Evolutionary conservation across 441 rosid genomes (phyloP), one percentile per base, ranked within the genome.

Genomic region (Dalechampia spathulata): DNA sequence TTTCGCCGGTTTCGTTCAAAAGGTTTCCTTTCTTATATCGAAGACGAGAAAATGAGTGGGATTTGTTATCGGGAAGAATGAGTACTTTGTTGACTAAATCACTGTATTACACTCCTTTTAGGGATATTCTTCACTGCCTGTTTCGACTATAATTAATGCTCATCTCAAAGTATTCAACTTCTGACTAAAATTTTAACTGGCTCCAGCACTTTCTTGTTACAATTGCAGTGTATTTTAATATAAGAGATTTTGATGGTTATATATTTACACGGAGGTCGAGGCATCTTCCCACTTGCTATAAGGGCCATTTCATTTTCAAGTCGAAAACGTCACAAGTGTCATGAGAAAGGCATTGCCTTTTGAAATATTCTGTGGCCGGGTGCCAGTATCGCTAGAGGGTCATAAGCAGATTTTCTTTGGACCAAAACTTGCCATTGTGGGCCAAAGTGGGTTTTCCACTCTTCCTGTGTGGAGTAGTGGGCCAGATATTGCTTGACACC

Each of bases 401-500:
- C 99, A 62, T 86, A 85, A 42, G 72, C 67, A 36, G 83, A 67
- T 71, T 92, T 92, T 72, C 96, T 86, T 63, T 75, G 78, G 58
- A 67, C 80, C 56, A 92, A 80, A 51, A 53, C 70, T 61, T 79
- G 77, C 99, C 99, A 92, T 49, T 60, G 76, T 45, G 77, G 63
- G 43, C 96, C 97, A 71, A 83, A 92, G 73, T 92, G 99, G 48
- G 76, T 64, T 69, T 67, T 72, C 99, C 99, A 92, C 61, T 89
- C 92, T 64, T 71, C 78, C 66, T 83, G 83, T 30, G 85, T 83
- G 0, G 80, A 71, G 77, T 82, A 86, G 70, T 92, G 96, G 39
- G 99, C 85, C 71, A 92, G 78, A 66, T 89, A 92, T 54, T 89
- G 95, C 92, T 89, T 92, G 68, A 78, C 69, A 55, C 95, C 95